Evolutionary conservation across 2,329 filamentous ascomycete species (phyloP), one percentile per base, ranked within the genome.

Genomic region (Cyphellophora attinorum): DNA sequence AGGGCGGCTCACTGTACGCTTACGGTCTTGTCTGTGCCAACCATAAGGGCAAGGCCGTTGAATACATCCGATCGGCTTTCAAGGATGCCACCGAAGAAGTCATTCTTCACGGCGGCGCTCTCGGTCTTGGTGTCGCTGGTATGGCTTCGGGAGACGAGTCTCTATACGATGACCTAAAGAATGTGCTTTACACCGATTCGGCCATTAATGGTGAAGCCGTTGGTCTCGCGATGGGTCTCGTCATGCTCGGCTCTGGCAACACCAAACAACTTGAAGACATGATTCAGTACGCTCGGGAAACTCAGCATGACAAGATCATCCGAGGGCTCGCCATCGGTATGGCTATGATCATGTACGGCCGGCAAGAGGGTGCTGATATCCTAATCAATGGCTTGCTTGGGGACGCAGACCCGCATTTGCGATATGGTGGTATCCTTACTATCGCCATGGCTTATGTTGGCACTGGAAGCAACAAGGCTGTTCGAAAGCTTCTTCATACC

Each of bases 361-460:
- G 86, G 40, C 88, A 96, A 62, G 91, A 98, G 60, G 81, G 81
- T 44, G 91, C 91, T 10, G 91, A 98, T 59, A 83, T 91, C 53
- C 74, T 96, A 50, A 93, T 98, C 47, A 89, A 93, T 54, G 86
- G 85, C 31, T 77, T 98, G 2, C 72, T 98, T 21, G 86, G 85
- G 45, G 91, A 98, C 50, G 84, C 91, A 1, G 89, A 98, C 55
- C 85, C 91, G 48, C 89, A 85, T 5, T 70, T 98, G 41, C 79
- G 91, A 47, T 98, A 98, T 50, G 91, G 91, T 57, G 91, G 91
- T 67, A 94, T 98, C 59, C 85, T 98, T 77, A 94, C 91, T n/a
- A 85, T 98, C 38, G 91, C 91, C 33, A 70, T 98, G 56, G 91
- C 91, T 12, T 98, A 98, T 65, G 95, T 89, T 55, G 91, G 91